Base-by-base conservation (phyloP, 768 basidiomycete genomes). In the Trametes maxima region DNA sequence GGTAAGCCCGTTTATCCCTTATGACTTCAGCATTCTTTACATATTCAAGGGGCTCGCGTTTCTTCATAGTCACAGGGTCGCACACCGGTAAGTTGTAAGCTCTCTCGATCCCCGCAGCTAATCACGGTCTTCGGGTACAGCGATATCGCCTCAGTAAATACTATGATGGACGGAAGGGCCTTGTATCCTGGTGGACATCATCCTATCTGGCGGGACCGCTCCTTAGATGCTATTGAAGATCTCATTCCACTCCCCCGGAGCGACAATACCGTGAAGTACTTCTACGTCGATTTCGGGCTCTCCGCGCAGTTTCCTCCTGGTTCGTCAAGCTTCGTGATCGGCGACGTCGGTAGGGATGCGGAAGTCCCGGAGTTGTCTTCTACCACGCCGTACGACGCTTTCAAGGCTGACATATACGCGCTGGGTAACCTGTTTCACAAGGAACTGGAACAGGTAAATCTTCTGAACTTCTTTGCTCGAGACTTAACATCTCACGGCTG, bases 211-310 rank as follows among this genome's bases (percentile, higher is more conserved):
- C 65, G 68, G 1, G 65, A 72, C 43, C 70, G 57, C 36, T 65
- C 76, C 16, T 69, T 69, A 0, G 76, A 78, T 55, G 75, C 71
- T 1, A 62, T 74, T 17, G 66, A 71, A 0, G 60, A 66, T 2
- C 52, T 76, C 14, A 46, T 54, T 14, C 73, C 74, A 0, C 62
- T 74, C 11, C 63, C 73, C 2, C 70, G 77, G 25, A 73, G 72
- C n/a, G 70, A 73, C 35, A 63, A 73, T 44, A 70, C 77, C 5
- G 76, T 79, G 7, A 71, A 73, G 7, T 67, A 70, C 56, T 67
- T 54, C 62, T 63, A 65, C 48, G 60, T 70, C 49, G 67, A 70
- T 57, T 70, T 68, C 44, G 67, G 65, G 0, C 52, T 66, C 10
- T 68, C 65, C 1, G 46, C 62, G 54, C 62, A 68, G 5, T 68